Evolutionary conservation across 163 green algal genomes (phyloP).

Genomic region (Trebouxia gelatinosa): DNA sequence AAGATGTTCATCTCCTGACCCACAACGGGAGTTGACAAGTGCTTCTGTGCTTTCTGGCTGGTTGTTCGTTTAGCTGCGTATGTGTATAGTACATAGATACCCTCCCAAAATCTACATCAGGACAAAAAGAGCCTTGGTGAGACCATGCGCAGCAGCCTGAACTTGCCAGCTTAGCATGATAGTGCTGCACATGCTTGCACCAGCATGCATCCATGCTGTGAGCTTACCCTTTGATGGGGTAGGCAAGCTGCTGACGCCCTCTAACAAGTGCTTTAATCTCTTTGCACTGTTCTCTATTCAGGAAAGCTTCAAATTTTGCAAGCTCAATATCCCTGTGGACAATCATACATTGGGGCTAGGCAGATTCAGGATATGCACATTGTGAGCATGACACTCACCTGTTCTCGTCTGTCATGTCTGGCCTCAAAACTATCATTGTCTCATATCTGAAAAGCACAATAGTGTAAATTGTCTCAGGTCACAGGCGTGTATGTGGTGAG

Average conservation of each 20-base stretch:
- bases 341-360: neutral
- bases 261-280: slow-evolving; percentile 77
- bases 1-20: slow-evolving; percentile 80
- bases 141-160: too few relatives aligned
- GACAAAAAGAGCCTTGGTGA: neutral
- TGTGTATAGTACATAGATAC: slow-evolving; percentile 90
- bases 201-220: too few relatives aligned
- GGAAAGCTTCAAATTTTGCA: slow-evolving; percentile 89
- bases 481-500: too few relatives aligned
- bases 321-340: slow-evolving; percentile 79
- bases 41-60: slow-evolving; percentile 71
- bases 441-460: slow-evolving; percentile 65
- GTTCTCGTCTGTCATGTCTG: slow-evolving; percentile 76
- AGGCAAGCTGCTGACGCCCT: slow-evolving; percentile 72
- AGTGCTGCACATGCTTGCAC: too few relatives aligned
- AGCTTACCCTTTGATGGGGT: slow-evolving; percentile 78
- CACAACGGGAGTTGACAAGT: slow-evolving; percentile 79
- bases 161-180: too few relatives aligned
- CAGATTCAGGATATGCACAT: neutral
- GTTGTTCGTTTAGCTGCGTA: slow-evolving; percentile 69
- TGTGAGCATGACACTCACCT: slow-evolving; percentile 40
- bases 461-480: too few relatives aligned
- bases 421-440: slow-evolving; percentile 88
- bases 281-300: slow-evolving; percentile 76
- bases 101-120: slow-evolving; percentile 71